Evolutionary conservation across 2,329 filamentous ascomycete genomes (phyloP).

Genomic region (Cladophialophora bantiana): DNA sequence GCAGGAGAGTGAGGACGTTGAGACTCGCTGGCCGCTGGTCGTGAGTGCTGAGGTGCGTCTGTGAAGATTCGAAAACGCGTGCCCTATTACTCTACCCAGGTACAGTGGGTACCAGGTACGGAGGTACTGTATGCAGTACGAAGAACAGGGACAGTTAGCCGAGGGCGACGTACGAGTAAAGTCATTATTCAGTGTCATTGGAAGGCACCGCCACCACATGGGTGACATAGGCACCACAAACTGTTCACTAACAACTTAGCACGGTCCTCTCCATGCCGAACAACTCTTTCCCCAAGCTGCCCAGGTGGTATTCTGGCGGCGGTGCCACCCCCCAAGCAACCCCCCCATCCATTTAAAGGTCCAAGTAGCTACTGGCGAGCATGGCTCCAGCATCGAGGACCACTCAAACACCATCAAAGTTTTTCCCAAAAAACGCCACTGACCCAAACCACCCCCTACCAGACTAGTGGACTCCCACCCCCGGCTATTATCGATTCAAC

Average conservation of each 20-base stretch:
- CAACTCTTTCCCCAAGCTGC: background rate
- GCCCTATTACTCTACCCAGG: too few species aligned
- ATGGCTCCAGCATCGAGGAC: conserved; percentile 6
- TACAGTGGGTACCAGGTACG: too few species aligned
- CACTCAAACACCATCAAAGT: conserved; percentile 21
- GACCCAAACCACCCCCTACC: background rate
- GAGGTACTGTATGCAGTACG: too few species aligned
- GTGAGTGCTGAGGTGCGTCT: background rate
- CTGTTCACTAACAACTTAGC: background rate
- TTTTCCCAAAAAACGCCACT: conserved; percentile 24
- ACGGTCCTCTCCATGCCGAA: background rate
- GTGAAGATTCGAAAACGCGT: too few species aligned
- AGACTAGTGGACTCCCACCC: background rate
- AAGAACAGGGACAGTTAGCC: background rate
- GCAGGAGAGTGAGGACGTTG: background rate
- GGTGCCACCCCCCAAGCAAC: background rate
- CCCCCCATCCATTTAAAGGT: background rate
- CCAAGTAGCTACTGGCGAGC: background rate
- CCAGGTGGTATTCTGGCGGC: conserved; percentile 1
- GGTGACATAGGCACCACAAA: background rate
- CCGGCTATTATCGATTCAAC: background rate
- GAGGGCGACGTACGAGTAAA: background rate
- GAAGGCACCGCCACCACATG: background rate
- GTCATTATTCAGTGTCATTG: too few species aligned
- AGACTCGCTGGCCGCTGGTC: background rate